phyloP scores from a whole-genome alignment of 179 eudicot genomes.

The Actinidia arguta region DNA sequence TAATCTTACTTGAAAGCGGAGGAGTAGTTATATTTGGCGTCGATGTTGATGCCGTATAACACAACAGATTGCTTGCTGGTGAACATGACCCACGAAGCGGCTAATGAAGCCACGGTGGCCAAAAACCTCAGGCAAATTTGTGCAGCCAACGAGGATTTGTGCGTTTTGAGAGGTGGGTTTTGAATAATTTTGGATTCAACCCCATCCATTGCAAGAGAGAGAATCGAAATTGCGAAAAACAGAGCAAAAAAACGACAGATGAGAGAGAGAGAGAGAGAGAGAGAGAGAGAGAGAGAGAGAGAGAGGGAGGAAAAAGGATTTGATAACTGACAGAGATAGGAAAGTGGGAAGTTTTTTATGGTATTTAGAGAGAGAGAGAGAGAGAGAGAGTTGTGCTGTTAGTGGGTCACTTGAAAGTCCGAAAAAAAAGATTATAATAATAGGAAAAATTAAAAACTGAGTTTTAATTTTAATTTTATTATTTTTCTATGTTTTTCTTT shows the following conservation, averaged over 20 bases:
- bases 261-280: not conserved
- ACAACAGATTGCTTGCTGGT: slow-evolving; percentile 45
- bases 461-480: no score
- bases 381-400: no score
- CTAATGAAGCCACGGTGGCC: slow-evolving; percentile 42
- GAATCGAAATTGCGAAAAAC: not conserved
- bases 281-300: no score
- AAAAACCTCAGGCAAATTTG: slow-evolving; percentile 38
- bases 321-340: not conserved
- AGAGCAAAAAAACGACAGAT: not conserved
- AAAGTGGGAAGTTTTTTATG: not conserved
- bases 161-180: slow-evolving; percentile 19
- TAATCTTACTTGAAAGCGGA: slow-evolving; percentile 63
- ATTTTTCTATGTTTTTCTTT: no score
- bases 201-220: slow-evolving; percentile 14
- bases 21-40: slow-evolving; percentile 61
- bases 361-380: slow-evolving; percentile 2
- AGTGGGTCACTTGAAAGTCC: no score
- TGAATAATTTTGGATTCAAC: not conserved
- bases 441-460: no score
- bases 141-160: not conserved
- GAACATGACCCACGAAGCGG: slow-evolving; percentile 48
- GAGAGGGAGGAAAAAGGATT: not conserved
- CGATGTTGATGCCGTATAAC: slow-evolving; percentile 43
- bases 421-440: no score